Base-by-base conservation (phyloP, 352 stramenopile species). In the Stephanocyclus meneghinianus region DNA sequence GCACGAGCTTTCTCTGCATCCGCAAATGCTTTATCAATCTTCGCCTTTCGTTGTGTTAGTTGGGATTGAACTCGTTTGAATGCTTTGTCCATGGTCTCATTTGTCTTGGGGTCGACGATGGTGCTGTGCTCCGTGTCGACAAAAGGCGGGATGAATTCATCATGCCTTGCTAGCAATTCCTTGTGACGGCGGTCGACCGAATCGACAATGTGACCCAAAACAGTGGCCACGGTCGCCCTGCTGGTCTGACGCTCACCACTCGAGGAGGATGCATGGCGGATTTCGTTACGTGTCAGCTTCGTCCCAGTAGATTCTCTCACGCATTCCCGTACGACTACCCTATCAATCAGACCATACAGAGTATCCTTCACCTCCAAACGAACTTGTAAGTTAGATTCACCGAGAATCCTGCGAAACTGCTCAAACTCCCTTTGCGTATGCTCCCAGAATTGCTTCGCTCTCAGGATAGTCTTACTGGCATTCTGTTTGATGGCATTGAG, bases 71-170 rank as follows among this genome's bases (percentile, higher is more conserved):
- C 18, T 21, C 50, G 11, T 15, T 50, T 11, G 50, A 80, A 77
- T 29, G 71, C 56, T 66, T 88, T 71, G 8, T 64, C 63, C 53
- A 92, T 56, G 16, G 75, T 80, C 37, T 91, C 79, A 37, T 81
- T 74, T 30, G 72, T 84, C 7, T 78, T 32, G 11, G 62, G 18
- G 53, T 80, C 40, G 15, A 51, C 42, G 67, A 75, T 71, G 47
- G 65, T 60, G 47, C 47, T 76, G 10, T 81, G 29, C 1, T 59
- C 51, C 51, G 80, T 85, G 3, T 55, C 21, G 21, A 79, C 53
- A 35, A 29, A 66, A 26, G 80, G 83, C 47, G 80, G 75, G n/a
- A 84, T 73, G 56, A 90, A 92, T 26, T 74, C 55, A 30, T 32
- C 6, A 40, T 78, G 15, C 18, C 71, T 66, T 51, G 11, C 21